These are phyloP conservation scores for Xylaria castorea DNA, from an alignment of 495 filamentous ascomycete species.

Conservation along the genomic window DNA sequence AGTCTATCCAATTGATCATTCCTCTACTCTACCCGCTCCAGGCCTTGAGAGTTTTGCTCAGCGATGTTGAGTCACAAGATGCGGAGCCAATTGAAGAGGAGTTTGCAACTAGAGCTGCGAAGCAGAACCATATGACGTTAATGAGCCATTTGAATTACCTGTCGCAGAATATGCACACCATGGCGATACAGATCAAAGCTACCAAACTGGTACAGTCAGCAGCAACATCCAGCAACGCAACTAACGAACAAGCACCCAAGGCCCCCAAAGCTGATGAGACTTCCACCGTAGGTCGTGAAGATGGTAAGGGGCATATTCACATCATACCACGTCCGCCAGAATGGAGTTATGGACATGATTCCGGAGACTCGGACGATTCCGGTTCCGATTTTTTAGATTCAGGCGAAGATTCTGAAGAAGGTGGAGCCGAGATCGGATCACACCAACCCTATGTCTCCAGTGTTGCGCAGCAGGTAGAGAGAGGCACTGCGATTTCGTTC, in stretches of 20 bases:
- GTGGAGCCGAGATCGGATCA: conserved; percentile 42
- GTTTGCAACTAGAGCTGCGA: conserved; percentile 65
- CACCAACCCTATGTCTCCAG: conserved; percentile 51
- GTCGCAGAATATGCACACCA: conserved; percentile 71
- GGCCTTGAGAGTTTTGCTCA: conserved; percentile 68
- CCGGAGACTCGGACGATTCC: conserved; percentile 53
- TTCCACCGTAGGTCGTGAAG: conserved; percentile 38
- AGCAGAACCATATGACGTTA: conserved; percentile 66
- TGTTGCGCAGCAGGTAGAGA: conserved; percentile 56
- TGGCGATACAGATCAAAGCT: conserved; percentile 62
- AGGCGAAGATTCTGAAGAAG: conserved; percentile 53
- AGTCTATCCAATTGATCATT: conserved; percentile 71
- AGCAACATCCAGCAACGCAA: not conserved
- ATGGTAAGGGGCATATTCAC: conserved; percentile 69
- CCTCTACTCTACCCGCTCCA: conserved; percentile 78
- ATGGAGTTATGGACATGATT: conserved; percentile 64
- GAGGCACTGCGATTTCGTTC: conserved; percentile 80
- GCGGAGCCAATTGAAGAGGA: conserved; percentile 67
- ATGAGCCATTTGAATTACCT: conserved; percentile 81
- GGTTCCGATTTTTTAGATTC: conserved; percentile 43
- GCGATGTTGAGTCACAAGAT: conserved; percentile 65
- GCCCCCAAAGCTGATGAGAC: not conserved
- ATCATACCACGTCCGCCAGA: conserved; percentile 84
- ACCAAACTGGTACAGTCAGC: not conserved
- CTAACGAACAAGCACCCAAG: not conserved